Evolutionary conservation across 2,329 filamentous ascomycete genomes (phyloP), one percentile per base, ranked within the genome.

Genomic region (Calonectria naviculata): DNA sequence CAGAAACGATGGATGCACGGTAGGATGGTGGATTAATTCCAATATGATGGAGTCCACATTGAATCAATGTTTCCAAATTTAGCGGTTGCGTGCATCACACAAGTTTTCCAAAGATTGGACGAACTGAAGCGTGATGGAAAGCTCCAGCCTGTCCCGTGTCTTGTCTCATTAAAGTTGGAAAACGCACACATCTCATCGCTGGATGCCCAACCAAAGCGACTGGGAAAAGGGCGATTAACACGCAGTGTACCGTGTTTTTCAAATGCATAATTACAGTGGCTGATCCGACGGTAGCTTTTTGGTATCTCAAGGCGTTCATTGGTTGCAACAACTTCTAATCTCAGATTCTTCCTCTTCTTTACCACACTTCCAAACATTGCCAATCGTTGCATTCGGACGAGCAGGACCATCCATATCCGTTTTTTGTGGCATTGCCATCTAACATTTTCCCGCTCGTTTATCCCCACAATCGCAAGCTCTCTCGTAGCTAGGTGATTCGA

Each of bases 221-320:
- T 24, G 42, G 42, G 42, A 21, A 13, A 12, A 46, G 5, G 19
- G 4, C 42, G 21, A 46, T 4, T 12, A 38, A 58, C 8, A 5
- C 6, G 31, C 13, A 38, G 15, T 1, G 12, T 7, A 17, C 36
- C 13, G 9, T 5, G 2, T 38, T 38, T 38, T 21, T 10, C 21
- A 29, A 31, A 41, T 8, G 6, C 31, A 17, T 7, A 29, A 13
- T 31, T 15, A 21, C 3, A 21, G 12, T 41, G 19, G 13, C 10
- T 7, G 17, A 17, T 28, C 31, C 36, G 26, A 13, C 17, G 38
- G 21, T 41, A 41, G 19, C 49, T n/a, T 19, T 60, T 58, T 34
- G 26, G 24, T 60, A 47, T 60, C 12, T 69, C 28, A 24, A 21
- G 19, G 24, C 38, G 42, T 65, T 64, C 60, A 60, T 56, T 62